Percentiles rank a stretch among this genome's conserved stretches.
These are phyloP conservation scores for Ustilago sp. DNA, from an alignment of 1,284 basidiomycete species.

Conservation along the genomic window DNA sequence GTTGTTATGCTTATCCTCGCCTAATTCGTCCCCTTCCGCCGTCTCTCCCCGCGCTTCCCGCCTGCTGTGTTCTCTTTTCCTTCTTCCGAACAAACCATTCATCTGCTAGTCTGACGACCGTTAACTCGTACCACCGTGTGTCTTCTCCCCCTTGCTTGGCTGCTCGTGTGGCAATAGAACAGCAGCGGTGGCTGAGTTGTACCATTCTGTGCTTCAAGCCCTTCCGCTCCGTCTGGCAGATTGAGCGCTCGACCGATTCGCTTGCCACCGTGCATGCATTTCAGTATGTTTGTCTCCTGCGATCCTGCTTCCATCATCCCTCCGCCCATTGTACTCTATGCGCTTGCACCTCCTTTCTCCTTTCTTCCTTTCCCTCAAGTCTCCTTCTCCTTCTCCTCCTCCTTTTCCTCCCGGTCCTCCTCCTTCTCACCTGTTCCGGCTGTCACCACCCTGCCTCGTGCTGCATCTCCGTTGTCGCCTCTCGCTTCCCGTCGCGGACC, in stretches of 20 bases:
- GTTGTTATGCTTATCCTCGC: neutral
- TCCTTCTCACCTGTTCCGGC: neutral
- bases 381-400: neutral
- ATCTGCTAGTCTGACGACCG: neutral
- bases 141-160: neutral
- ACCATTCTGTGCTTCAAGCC: constrained; percentile 1
- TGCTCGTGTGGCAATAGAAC: constrained; percentile 8
- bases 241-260: neutral
- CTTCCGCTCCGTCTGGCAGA: neutral
- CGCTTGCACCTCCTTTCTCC: constrained; percentile 1
- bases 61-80: constrained; percentile 12
- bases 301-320: constrained; percentile 10
- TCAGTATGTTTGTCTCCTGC: constrained; percentile 15
- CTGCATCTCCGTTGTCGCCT: constrained; percentile 8
- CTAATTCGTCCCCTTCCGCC: neutral
- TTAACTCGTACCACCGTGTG: neutral
- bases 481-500: constrained; percentile 2
- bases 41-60: constrained; percentile 3
- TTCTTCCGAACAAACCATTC: constrained; percentile 12
- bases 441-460: neutral
- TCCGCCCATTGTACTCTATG: constrained; percentile 1
- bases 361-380: neutral
- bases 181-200: neutral
- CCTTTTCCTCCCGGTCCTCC: neutral
- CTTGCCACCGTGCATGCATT: constrained; percentile 9